Base-by-base conservation (phyloP, 345 rosid genomes). In the Ceriops tagal region DNA sequence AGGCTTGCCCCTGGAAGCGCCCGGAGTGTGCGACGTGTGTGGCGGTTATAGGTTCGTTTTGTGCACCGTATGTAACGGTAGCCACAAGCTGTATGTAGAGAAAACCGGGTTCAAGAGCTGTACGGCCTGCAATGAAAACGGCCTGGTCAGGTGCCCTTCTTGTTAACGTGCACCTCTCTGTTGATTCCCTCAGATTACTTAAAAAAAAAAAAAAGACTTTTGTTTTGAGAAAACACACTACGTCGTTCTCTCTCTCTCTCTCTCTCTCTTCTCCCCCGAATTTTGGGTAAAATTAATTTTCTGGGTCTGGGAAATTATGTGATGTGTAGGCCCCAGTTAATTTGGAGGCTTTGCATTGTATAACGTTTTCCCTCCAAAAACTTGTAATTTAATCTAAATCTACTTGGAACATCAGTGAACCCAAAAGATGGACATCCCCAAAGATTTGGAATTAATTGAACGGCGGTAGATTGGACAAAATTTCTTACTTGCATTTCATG, bases 101-200 rank as follows among this genome's bases (percentile, higher is more conserved):
- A 89, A 89, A 74, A 34, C 27, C 73, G 84, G 96, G 46, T 92
- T 95, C 75, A 81, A 78, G 77, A 71, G 82, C 13, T 95, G 99
- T 62, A 68, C 77, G 31, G 66, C 49, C 34, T 95, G 99, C 75
- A 95, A 95, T 56, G 96, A 87, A 85, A 88, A 95, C 74, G 99
- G 99, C 52, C 82, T 92, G 53, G 70, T 86, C 77, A 86, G 96
- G 89, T 95, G 99, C 88, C 81, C 85, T 10, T 82, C 91, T 72
- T 92, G 98, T 75, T 82, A 85, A 1, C 27, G 56, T 26, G 43
- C 64, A 3, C n/a, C 64, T 43, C 34, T 58, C 20, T 67, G 30
- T n/a, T 71, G n/a, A 53, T 24, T 24, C 59, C 11, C 28, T 22
- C 24, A 5, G 59, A 22, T 24, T 24, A 56, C 4, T 24, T 27